These are phyloP conservation scores for Claviceps pazoutovae DNA, from an alignment of 2,329 filamentous ascomycete species.

Conservation along the genomic window DNA sequence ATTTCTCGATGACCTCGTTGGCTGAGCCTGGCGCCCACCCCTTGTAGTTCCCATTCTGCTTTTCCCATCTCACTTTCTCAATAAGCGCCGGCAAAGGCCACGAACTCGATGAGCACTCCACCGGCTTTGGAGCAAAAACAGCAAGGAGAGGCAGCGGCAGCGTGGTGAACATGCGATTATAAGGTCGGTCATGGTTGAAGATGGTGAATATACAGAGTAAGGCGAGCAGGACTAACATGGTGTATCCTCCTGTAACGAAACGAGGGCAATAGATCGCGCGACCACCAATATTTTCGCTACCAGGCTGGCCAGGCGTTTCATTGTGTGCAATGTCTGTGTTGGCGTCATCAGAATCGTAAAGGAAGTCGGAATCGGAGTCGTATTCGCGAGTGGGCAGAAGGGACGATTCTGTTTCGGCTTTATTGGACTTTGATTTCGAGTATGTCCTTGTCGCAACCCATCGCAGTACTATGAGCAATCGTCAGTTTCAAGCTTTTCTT, in stretches of 20 bases:
- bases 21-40: constrained; percentile 18
- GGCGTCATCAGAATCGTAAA: constrained; percentile 6
- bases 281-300: constrained; percentile 3
- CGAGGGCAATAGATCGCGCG: constrained; percentile 8
- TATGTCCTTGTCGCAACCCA: neutral
- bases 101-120: constrained; percentile 14
- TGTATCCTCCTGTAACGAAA: constrained; percentile 8
- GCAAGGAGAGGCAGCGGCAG: constrained; percentile 18
- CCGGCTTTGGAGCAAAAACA: constrained; percentile 13
- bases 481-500: neutral
- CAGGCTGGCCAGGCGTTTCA: neutral
- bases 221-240: constrained; percentile 8
- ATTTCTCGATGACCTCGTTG: constrained; percentile 13
- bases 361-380: constrained; percentile 1
- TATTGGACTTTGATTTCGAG: neutral
- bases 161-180: constrained; percentile 18
- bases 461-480: neutral
- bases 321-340: neutral
- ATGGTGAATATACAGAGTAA: constrained; percentile 12
- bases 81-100: constrained; percentile 20
- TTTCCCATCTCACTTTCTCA: constrained; percentile 13
- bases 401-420: constrained; percentile 1
- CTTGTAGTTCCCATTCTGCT: constrained; percentile 16
- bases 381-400: constrained; percentile 4
- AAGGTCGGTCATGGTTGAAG: constrained; percentile 17